Percentiles rank a stretch among this genome's conserved stretches.
Evolutionary conservation across 148 eudicot genomes (phyloP).

Genomic region (Chenopodium formosanum): DNA sequence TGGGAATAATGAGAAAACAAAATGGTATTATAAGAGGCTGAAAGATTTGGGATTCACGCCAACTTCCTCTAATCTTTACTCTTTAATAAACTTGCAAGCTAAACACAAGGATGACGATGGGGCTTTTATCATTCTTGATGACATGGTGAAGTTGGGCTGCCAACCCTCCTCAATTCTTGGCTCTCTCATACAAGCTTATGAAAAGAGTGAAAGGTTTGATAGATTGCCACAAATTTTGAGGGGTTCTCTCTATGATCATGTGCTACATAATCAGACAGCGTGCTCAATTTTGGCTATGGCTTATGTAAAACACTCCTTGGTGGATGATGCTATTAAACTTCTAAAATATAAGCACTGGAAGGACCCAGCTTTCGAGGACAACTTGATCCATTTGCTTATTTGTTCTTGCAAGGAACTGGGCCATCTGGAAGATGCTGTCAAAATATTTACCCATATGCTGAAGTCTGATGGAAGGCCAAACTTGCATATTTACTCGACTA

Average conservation of each 20-base stretch:
- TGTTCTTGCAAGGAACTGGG: constrained; percentile 88
- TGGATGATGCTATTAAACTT: constrained; percentile 58
- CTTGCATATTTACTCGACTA: constrained; percentile 73
- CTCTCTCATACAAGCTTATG: constrained; percentile 69
- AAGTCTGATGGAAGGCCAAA: constrained; percentile 63
- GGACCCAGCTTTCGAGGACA: constrained; percentile 76
- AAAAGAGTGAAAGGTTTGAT: constrained; percentile 61
- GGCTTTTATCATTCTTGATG: constrained; percentile 50
- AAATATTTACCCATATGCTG: constrained; percentile 60
- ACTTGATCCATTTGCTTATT: constrained; percentile 78
- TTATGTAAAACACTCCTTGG: constrained; percentile 74
- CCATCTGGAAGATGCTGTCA: constrained; percentile 61
- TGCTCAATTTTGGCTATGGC: constrained; percentile 85
- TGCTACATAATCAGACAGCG: constrained; percentile 66
- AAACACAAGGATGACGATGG: constrained; percentile 54
- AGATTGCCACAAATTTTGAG: constrained; percentile 51
- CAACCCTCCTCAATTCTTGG: constrained; percentile 71
- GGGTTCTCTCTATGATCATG: constrained; percentile 65
- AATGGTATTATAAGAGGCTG: constrained; percentile 59
- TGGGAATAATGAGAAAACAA: constrained; percentile 52
- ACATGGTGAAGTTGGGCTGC: constrained; percentile 73
- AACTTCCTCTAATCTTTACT: constrained; percentile 72
- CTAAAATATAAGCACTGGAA: constrained; percentile 63
- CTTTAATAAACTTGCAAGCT: constrained; percentile 81
- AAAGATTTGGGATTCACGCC: constrained; percentile 61